These are phyloP conservation scores for Lactifluus echinatus DNA, from an alignment of 768 basidiomycete species.

Conservation along the genomic window DNA sequence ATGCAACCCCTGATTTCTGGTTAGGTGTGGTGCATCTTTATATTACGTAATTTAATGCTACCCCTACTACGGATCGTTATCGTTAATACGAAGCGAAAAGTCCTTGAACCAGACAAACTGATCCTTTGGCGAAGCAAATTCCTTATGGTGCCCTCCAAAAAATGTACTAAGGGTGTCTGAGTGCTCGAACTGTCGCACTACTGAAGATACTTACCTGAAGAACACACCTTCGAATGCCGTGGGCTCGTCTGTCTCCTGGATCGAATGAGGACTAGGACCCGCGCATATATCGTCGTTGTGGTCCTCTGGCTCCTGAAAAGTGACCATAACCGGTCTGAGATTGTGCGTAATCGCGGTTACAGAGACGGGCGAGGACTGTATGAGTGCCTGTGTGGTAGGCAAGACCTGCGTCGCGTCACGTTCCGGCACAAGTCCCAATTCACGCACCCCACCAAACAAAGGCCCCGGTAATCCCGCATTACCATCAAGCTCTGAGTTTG, in stretches of 20 bases:
- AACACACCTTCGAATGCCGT: constrained; percentile 48
- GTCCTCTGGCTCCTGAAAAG: not conserved
- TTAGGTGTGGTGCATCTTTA: not conserved
- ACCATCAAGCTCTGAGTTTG: not conserved
- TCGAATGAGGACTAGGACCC: not conserved
- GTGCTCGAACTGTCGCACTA: not conserved
- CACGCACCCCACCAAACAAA: not conserved
- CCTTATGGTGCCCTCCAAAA: constrained; percentile 64
- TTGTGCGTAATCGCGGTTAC: not conserved
- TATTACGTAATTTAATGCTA: too few species aligned
- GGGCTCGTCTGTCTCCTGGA: constrained; percentile 7
- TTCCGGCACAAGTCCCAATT: not conserved
- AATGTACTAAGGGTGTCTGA: constrained; percentile 42
- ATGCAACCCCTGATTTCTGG: not conserved
- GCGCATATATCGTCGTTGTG: not conserved
- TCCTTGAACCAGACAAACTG: constrained; percentile 74
- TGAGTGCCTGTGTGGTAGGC: not conserved
- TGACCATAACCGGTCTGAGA: not conserved
- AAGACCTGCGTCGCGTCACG: not conserved
- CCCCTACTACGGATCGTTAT: not conserved
- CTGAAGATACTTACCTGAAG: constrained; percentile 47
- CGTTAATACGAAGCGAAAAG: constrained; percentile 38
- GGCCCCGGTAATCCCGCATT: not conserved
- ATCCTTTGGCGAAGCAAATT: constrained; percentile 63
- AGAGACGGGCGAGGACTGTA: not conserved